These are phyloP conservation scores for Sugiyamaella boreocaroliniensis DNA, from an alignment of 805 yeast species.

Conservation along the genomic window DNA sequence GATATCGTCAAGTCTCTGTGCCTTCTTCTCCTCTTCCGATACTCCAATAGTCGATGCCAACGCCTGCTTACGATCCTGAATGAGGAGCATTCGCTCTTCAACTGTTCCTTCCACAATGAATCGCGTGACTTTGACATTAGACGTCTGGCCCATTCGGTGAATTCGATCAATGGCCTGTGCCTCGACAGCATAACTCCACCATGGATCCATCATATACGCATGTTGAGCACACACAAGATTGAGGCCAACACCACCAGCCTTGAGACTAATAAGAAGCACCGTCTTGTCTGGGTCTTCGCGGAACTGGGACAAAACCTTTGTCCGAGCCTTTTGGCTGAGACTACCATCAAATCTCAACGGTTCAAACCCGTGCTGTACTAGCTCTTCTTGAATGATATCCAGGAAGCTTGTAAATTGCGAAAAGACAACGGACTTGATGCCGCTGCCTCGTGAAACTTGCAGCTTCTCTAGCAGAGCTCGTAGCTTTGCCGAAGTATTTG, in stretches of 20 bases:
- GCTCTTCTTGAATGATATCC: conserved; percentile 63
- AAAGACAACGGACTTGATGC: conserved; percentile 76
- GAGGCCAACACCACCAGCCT: conserved; percentile 93
- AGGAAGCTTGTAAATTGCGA: conserved; percentile 83
- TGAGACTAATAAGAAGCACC: conserved; percentile 64
- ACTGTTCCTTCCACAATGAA: conserved; percentile 78
- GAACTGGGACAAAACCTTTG: conserved; percentile 53
- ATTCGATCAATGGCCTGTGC: conserved; percentile 88
- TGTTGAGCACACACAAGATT: conserved; percentile 77
- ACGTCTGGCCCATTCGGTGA: conserved; percentile 82
- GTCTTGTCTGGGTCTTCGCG: conserved; percentile 29
- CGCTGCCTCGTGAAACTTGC: conserved; percentile 48
- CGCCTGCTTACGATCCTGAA: conserved; percentile 68
- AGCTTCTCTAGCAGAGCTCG: conserved; percentile 68
- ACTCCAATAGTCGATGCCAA: conserved; percentile 30
- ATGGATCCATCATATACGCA: conserved; percentile 91
- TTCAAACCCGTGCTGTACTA: conserved; percentile 44
- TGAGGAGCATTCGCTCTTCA: conserved; percentile 80
- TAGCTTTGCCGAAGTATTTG: conserved; percentile 59
- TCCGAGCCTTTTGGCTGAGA: conserved; percentile 57
- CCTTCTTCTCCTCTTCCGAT: conserved; percentile 32
- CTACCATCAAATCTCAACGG: conserved; percentile 80
- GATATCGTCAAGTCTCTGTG: conserved; percentile 32
- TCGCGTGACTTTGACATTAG: conserved; percentile 64
- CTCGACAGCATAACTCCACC: conserved; percentile 94